Conservation (phyloP, 2,329 filamentous ascomycete species). For the Arthrobotrys conoides region DNA sequence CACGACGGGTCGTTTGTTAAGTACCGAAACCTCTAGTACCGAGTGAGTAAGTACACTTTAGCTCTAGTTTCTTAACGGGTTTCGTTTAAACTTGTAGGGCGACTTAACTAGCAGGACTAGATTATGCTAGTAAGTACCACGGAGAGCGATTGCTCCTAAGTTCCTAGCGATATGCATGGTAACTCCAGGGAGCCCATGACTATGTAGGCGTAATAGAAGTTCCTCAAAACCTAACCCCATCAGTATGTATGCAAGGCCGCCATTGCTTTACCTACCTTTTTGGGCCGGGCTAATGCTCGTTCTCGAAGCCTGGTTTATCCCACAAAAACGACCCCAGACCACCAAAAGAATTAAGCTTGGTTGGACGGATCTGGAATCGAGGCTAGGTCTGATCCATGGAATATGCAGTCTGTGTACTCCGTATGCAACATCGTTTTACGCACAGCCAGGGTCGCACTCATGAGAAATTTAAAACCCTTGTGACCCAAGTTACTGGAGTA, state of each 20-base stretch:
- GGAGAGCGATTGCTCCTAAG: background rate
- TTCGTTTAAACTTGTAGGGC: too few species aligned
- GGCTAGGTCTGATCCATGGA: background rate
- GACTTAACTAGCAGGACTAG: background rate
- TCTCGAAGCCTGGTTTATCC: background rate
- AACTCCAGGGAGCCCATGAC: background rate
- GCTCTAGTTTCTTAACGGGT: too few species aligned
- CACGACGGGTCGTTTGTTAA: too few species aligned
- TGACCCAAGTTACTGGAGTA: background rate
- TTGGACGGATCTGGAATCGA: too few species aligned
- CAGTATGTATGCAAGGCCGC: background rate
- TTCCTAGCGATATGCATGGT: background rate
- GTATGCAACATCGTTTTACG: background rate
- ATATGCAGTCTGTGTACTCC: background rate
- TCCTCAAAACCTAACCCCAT: background rate
- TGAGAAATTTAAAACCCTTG: too few species aligned
- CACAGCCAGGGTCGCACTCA: background rate
- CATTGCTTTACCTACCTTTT: constrained; percentile 1
- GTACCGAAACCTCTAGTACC: too few species aligned
- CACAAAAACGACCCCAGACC: too few species aligned
- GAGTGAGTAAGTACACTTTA: too few species aligned
- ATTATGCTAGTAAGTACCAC: background rate
- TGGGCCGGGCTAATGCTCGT: background rate
- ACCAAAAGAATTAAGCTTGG: background rate
- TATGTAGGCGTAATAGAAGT: background rate